phyloP scores from a whole-genome alignment of 306 rosid species.

The Cajanus cajan region DNA sequence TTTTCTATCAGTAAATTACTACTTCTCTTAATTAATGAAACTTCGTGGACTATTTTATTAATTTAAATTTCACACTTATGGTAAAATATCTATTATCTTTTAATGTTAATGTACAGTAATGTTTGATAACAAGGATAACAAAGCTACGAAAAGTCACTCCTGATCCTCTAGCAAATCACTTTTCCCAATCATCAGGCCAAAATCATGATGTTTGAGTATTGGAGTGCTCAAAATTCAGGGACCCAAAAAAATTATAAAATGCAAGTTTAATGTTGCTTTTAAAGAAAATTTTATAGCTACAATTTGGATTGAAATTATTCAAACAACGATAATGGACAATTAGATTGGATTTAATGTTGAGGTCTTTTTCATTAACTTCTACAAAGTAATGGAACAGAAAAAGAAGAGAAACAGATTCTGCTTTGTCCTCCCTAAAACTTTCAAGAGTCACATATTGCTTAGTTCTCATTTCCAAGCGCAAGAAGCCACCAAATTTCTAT shows the following conservation, averaged over 20 bases:
- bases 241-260: neutral
- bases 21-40: neutral
- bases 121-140: neutral
- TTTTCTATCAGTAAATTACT: neutral
- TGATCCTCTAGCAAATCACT: neutral
- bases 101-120: neutral
- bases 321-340: conserved; percentile 30
- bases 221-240: neutral
- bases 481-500: conserved; percentile 90
- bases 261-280: conserved; percentile 4
- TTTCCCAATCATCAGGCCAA: neutral
- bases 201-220: neutral
- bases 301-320: conserved; percentile 27
- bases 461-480: conserved; percentile 83
- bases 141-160: neutral
- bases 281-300: conserved; percentile 26
- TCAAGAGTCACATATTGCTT: neutral
- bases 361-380: conserved; percentile 24
- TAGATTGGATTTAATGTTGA: conserved; percentile 18
- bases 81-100: neutral
- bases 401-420: conserved; percentile 27
- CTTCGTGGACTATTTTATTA: neutral
- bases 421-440: neutral
- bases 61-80: neutral
- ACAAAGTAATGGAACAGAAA: conserved; percentile 18